Evolutionary conservation across 768 basidiomycete genomes (phyloP), one percentile per base, ranked within the genome.

Genomic region (Hygrocybe punicea): DNA sequence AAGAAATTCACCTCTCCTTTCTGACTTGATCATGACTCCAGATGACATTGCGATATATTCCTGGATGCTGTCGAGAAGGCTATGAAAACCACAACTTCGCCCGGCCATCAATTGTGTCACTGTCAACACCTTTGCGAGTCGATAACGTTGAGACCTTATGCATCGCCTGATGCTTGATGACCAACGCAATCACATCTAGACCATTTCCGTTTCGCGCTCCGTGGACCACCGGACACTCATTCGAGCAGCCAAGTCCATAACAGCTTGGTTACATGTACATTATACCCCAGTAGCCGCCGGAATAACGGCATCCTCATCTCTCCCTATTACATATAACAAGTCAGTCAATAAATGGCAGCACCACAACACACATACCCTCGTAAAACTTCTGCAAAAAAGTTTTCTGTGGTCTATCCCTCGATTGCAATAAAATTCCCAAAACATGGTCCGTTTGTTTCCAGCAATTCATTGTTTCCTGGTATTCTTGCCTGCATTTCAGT

Each of bases 361-460:
- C 5, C 23, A 48, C 49, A 52, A 16, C 25, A 33, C 33, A 49
- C 25, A 35, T 23, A 52, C 91, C 91, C 68, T 89, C 87, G 53
- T 85, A 87, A 64, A 93, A 93, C 76, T 84, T 89, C 73, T 92
- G 82, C 79, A 93, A 73, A 69, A 93, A 93, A 19, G 86, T 82
- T 58, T 80, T 77, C 53, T 79, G 74, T 1, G 78, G 73, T 54
- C 68, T 61, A 29, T 73, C 70, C 60, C 74, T 72, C 7, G 77
- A 74, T 59, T 80, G 70, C 57, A 91, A 71, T 50, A 92, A 68
- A 34, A 89, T 81, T 2, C 89, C 90, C 70, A 85, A 72, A 29
- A 93, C 76, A 66, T 93, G 91, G 59, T 91, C 88, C 42, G 78
- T 81, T 76, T 91, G 89, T 67, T 94, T 94, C 94, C 94, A 98